Conservation (phyloP, 345 rosid species). For the Eucalyptus dawsonii region DNA sequence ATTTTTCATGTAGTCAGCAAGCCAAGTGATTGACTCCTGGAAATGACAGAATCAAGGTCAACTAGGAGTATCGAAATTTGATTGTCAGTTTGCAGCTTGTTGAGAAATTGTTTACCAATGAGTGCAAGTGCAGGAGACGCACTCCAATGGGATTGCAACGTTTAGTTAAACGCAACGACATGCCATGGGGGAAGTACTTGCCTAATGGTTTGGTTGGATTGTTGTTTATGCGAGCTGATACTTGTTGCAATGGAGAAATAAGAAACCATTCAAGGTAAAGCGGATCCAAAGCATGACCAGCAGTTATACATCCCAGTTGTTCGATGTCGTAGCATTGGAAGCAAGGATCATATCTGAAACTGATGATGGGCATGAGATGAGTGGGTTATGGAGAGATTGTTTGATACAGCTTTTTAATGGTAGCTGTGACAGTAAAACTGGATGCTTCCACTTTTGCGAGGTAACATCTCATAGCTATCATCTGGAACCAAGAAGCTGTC, state of each 20-base stretch:
- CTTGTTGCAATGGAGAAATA: not conserved
- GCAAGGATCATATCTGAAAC: not conserved
- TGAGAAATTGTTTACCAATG: not conserved
- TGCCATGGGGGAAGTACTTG: not conserved
- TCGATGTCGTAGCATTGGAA: not conserved
- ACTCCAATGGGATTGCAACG: not conserved
- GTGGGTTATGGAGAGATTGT: not conserved
- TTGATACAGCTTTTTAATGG: not conserved
- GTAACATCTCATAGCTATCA: not conserved
- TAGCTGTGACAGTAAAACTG: not conserved
- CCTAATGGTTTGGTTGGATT: not conserved
- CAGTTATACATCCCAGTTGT: not conserved
- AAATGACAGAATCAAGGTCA: not conserved
- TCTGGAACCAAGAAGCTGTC: no score
- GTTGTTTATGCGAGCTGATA: not conserved
- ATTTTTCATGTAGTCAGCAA: not conserved
- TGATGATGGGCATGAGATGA: not conserved
- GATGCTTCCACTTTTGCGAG: not conserved
- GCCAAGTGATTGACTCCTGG: not conserved
- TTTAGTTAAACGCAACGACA: not conserved
- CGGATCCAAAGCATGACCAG: not conserved
- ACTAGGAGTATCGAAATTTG: not conserved
- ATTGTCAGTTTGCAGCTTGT: not conserved
- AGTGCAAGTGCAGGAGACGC: not conserved
- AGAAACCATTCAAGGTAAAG: not conserved